Percentiles rank a stretch among this genome's conserved stretches.
Evolutionary conservation across 1,284 basidiomycete genomes (phyloP).

Genomic region (Malassezia cuniculi): DNA sequence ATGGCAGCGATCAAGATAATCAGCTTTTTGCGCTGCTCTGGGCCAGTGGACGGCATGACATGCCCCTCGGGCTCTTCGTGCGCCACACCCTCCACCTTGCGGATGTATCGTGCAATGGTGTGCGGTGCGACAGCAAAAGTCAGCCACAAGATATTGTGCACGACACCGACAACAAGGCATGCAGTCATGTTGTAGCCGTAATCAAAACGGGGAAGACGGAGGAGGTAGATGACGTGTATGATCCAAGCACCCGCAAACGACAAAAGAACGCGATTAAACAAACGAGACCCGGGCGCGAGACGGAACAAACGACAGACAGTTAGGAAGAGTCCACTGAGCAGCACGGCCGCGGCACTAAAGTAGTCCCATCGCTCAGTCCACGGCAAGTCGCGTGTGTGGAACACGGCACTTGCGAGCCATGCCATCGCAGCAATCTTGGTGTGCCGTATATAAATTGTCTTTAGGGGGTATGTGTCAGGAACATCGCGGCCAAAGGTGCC

Average conservation of each 20-base stretch:
- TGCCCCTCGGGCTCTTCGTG: not conserved
- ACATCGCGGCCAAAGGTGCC: slow-evolving; percentile 18
- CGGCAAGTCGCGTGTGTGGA: slow-evolving; percentile 77
- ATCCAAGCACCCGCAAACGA: slow-evolving; percentile 24
- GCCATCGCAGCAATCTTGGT: slow-evolving; percentile 68
- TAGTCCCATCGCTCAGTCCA: slow-evolving; percentile 85
- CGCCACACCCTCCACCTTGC: slow-evolving; percentile 14
- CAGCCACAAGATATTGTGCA: slow-evolving; percentile 69
- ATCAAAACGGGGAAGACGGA: slow-evolving; percentile 62
- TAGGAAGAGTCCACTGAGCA: slow-evolving; percentile 60
- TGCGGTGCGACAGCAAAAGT: slow-evolving; percentile 25
- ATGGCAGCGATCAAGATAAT: slow-evolving; percentile 54
- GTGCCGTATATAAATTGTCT: slow-evolving; percentile 58
- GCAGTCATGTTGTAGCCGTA: slow-evolving; percentile 89
- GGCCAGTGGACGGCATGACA: slow-evolving; percentile 22
- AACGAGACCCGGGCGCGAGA: slow-evolving; percentile 19
- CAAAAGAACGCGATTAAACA: slow-evolving; percentile 18
- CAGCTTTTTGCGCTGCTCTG: slow-evolving; percentile 47
- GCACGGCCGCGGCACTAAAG: slow-evolving; percentile 70
- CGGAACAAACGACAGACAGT: slow-evolving; percentile 40
- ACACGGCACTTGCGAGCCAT: slow-evolving; percentile 83
- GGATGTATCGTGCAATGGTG: too few relatives aligned
- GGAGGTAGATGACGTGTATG: slow-evolving; percentile 62
- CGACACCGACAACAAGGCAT: slow-evolving; percentile 61
- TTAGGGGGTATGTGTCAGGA: slow-evolving; percentile 49